Percentiles rank a stretch among this genome's conserved stretches.
Evolutionary conservation across 371 early-diverging fungal genomes (phyloP).

Genomic region (Mucor piriformis): DNA sequence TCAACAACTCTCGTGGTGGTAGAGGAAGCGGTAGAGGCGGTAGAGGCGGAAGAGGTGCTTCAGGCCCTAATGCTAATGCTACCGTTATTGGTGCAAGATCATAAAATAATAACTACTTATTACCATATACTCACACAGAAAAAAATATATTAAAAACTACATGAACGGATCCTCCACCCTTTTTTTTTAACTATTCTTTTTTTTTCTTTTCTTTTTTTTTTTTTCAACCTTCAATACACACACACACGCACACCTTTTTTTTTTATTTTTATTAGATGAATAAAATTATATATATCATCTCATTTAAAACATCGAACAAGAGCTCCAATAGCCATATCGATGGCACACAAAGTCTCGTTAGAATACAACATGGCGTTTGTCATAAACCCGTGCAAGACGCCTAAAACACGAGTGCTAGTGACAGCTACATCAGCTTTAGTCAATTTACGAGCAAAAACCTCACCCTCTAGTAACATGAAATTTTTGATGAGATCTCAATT

Average conservation of each 20-base stretch:
- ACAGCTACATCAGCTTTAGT: conserved; percentile 20
- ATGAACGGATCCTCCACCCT: neutral
- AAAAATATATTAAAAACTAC: neutral
- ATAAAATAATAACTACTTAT: neutral
- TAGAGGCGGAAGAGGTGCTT: conserved; percentile 1
- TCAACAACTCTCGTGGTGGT: conserved; percentile 38
- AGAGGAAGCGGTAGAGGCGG: conserved; percentile 47
- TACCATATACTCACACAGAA: neutral
- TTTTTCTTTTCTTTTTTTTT: neutral
- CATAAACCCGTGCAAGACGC: conserved; percentile 23
- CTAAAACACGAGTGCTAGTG: conserved; percentile 13
- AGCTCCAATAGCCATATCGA: conserved; percentile 9
- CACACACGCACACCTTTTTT: neutral
- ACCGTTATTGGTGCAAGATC: conserved; percentile 19
- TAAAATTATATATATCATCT: neutral
- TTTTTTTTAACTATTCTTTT: neutral
- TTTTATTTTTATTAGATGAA: neutral
- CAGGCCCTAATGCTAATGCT: neutral
- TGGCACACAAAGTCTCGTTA: conserved; percentile 8
- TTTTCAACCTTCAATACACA: neutral
- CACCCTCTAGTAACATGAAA: conserved; percentile 12
- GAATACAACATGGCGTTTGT: neutral
- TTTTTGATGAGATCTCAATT: no score
- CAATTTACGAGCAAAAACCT: conserved; percentile 21
- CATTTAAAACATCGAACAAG: conserved; percentile 8